A percentile compares a stretch with the other conserved stretches of the same genome.
These are phyloP conservation scores for Phytophthora pisi DNA, from an alignment of 352 stramenopile species.

Conservation along the genomic window DNA sequence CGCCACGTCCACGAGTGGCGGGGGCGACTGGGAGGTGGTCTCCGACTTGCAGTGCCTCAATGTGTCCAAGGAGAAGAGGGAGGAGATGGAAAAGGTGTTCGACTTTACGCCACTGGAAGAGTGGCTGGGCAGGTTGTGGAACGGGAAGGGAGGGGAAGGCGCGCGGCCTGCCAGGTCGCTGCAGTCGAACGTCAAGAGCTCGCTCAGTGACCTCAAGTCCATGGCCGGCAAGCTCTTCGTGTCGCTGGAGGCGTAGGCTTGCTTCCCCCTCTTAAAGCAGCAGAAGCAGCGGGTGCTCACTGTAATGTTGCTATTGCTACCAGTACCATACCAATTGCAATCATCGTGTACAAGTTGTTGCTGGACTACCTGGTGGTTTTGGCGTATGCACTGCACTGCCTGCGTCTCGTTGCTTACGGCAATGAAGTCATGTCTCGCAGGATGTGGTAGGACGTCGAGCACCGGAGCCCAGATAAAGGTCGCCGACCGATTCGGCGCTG, in stretches of 20 bases:
- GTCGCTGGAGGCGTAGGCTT: constrained; percentile 36
- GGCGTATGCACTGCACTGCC: neutral
- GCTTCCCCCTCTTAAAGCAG: neutral
- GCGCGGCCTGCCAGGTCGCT: constrained; percentile 33
- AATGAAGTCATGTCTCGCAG: constrained; percentile 3
- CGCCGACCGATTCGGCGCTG: neutral
- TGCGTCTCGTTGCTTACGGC: neutral
- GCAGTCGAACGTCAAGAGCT: constrained; percentile 61
- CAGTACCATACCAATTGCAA: constrained; percentile 22
- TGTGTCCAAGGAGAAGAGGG: constrained; percentile 63
- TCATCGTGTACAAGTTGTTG: constrained; percentile 13
- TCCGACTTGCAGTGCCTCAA: constrained; percentile 63
- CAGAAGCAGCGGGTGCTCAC: neutral
- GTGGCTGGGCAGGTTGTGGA: constrained; percentile 70
- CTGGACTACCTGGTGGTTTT: neutral
- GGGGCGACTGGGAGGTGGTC: constrained; percentile 76
- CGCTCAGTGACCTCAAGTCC: constrained; percentile 59
- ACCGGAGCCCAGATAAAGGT: neutral
- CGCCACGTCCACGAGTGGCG: constrained; percentile 50
- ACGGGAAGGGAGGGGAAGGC: constrained; percentile 31
- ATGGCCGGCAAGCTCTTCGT: constrained; percentile 66
- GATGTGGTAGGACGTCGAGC: neutral
- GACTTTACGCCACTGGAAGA: constrained; percentile 68
- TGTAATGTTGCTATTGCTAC: too few species aligned
- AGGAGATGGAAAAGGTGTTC: constrained; percentile 64